Evolutionary conservation across 345 rosid species (phyloP), one percentile per base, ranked within the genome.

Genomic region (Eutrema yunnanense): DNA sequence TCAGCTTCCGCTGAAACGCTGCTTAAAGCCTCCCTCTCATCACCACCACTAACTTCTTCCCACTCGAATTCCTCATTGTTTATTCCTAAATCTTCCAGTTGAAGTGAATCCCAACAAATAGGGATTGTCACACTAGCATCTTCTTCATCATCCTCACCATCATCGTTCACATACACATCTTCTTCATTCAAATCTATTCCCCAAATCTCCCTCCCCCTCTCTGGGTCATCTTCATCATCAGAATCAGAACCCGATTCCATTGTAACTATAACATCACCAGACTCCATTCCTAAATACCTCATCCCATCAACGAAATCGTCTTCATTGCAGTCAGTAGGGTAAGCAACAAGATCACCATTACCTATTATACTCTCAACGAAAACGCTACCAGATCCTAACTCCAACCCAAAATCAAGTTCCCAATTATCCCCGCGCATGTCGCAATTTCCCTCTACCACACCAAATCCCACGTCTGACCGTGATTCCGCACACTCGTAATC

Each of bases 31-130:
- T 87, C 89, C 49, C 96, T 83, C 71, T 88, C 96, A 65, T 88
- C 92, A n/a, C 78, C 74, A 49, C 80, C 78, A 50, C 86, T 88
- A 42, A 93, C 92, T 78, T 94, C 96, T 79, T 91, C 98, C 98
- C 98, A 94, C 79, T 89, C 98, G 5, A 85, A 84, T 50, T 93
- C 94, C 73, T 88, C 98, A 53, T 78, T 81, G 62, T 74, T 67
- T n/a, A 80, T 87, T 37, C 85, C 78, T 55, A 75, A 80, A 37
- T 77, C 96, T 57, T 86, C 98, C 80, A 91, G 68, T 0, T 76
- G 86, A 71, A 91, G 84, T 3, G 95, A 85, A 76, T 91, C 97
- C 96, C 89, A 91, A 78, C 83, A 73, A 44, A 89, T 85, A 30
- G 88, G 91, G 40, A 82, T 74, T 16, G 78, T 72, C 47, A 82